phyloP scores from a whole-genome alignment of 805 yeast genomes.

The Metschnikowia borealis region DNA sequence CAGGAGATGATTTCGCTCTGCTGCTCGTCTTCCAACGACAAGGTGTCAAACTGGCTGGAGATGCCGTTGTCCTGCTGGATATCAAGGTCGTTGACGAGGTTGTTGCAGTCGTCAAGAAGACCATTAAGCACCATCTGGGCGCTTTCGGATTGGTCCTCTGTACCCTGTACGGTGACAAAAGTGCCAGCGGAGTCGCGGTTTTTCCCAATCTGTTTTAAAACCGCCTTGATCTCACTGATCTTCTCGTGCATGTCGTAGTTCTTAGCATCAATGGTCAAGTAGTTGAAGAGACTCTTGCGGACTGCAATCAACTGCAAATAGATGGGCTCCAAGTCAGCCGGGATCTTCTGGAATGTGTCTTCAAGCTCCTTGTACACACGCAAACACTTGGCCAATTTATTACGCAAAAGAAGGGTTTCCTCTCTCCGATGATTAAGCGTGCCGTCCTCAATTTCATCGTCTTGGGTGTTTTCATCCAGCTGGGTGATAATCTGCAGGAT shows the following conservation, averaged over 20 bases:
- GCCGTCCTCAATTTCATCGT: conserved; percentile 10
- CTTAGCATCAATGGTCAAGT: conserved; percentile 22
- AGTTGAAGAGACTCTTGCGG: conserved; percentile 51
- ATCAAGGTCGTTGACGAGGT: conserved; percentile 62
- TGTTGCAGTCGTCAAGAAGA: conserved; percentile 77
- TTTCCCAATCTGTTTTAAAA: conserved; percentile 27
- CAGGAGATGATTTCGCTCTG: conserved; percentile 31
- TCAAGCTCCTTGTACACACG: conserved; percentile 55
- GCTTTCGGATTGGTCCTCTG: conserved; percentile 21
- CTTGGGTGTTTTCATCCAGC: conserved; percentile 13
- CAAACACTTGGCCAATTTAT: conserved; percentile 62
- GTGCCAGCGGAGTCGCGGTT: conserved; percentile 55
- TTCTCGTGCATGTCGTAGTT: conserved; percentile 8
- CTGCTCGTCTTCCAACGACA: conserved; percentile 30
- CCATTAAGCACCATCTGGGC: conserved; percentile 59
- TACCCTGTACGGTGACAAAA: conserved; percentile 30
- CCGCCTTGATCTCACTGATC: conserved; percentile 20
- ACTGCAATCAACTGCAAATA: conserved; percentile 60
- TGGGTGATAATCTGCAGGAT: conserved; percentile 57
- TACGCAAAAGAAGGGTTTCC: conserved; percentile 57
- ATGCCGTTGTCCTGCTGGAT: conserved; percentile 37
- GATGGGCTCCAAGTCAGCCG: conserved; percentile 35
- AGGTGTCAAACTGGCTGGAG: conserved; percentile 21
- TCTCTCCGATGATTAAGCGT: conserved; percentile 41
- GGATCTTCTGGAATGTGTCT: conserved; percentile 42